Base-by-base conservation (phyloP, 2,329 filamentous ascomycete species). In the Aspergillus japonicus region DNA sequence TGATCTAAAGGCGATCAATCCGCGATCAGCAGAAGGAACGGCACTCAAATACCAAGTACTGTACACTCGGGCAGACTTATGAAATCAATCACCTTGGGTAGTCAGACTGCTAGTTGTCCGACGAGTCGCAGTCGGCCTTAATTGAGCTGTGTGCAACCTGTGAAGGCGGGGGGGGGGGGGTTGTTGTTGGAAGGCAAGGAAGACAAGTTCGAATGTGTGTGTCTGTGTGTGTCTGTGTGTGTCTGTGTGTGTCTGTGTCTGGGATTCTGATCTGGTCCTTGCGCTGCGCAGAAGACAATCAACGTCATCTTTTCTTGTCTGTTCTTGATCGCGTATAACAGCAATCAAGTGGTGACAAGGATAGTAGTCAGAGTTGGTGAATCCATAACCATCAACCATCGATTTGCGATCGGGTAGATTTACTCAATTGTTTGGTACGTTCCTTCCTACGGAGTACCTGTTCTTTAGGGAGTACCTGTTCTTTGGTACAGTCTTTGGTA, bases 41-140 rank as follows among this genome's bases (percentile, higher is more conserved):
- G 26, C 2, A 29, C 26, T 29, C 26, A 1, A 7, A 44, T 19
- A 6, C 14, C 2, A 29, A 21, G 21, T 21, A 2, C 21, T 21
- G 39, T 10, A 19, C 39, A 14, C 53, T 42, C 47, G 23, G 33
- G 11, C 6, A 35, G 35, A 35, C 29, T 16, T 10, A 55, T 55
- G 16, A 16, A 42, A 44, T 48, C 42, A 55, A 31, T 54, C 53
- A 47, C 19, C 53, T 55, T 55, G 53, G 53, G 53, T 55, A 55
- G 44, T 33, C 8, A 55, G 10, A 7, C 23, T 24, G 19, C 47
- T 31, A n/a, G 53, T 55, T 55, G 44, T 47, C 42, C n/a, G 47
- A 55, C 26, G 42, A 55, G 47, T 47, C 42, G n/a, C 39, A 19
- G 26, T 47, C 53, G 29, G 42, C 47, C 47, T 35, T 21, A 48